Base-by-base conservation (phyloP, 257 asterid genomes). In the Penstemon davidsonii region DNA sequence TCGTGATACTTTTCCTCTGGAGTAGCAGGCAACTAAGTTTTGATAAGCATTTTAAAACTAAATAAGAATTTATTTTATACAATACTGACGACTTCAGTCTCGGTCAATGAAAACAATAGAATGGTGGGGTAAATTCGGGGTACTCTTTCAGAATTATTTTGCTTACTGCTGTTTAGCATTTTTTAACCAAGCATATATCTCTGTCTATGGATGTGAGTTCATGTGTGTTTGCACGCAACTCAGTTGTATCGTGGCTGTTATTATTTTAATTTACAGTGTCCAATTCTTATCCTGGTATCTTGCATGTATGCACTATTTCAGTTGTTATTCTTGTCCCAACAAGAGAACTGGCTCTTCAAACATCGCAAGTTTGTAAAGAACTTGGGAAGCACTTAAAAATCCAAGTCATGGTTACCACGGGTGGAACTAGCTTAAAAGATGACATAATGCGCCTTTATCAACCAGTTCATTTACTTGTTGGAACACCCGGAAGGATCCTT, bases 401-500 rank as follows among this genome's bases (percentile, higher is more conserved):
- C 79, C 84, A 85, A 72, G 91, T 88, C 62, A 90, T 90, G 97
- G 96, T 88, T 63, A 84, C 91, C 52, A 88, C 96, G 6, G 97
- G 97, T 65, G 97, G 97, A 69, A 90, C 97, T 64, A 90, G 97
- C 86, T 72, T 90, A 73, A 88, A 84, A 67, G 97, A 90, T 67
- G 97, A 90, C 79, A 90, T 90, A 67, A 90, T 90, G 96, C 95
- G 97, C 13, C 85, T 90, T 25, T 88, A 88, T 73, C 96, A 90
- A 74, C 97, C 97, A 18, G 97, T 90, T 78, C 97, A 90, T 81
- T 83, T 90, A 67, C 90, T 90, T 68, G 97, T 90, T 71, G 97
- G 97, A 64, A 90, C 97, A 57, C 97, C 97, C 13, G 97, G 97
- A 73, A 83, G 97, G 83, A 82, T 90, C 70, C 90, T 90, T 68